phyloP scores from a whole-genome alignment of 495 filamentous ascomycete species.

The Aspergillus heteromorphus region DNA sequence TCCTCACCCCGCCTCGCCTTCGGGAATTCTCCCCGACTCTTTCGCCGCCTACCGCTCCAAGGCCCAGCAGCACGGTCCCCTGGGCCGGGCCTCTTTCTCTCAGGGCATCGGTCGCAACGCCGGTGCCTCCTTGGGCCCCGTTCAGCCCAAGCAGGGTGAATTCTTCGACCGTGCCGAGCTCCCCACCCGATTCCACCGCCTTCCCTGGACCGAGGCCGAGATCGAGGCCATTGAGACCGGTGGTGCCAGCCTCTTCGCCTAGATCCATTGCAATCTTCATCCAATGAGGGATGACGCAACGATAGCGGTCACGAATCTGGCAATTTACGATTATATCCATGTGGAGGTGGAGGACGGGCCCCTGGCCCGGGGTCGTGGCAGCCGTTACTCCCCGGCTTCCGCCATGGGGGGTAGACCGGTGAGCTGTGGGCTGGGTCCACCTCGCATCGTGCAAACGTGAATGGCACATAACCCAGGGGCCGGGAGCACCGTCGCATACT shows the following conservation, averaged over 20 bases:
- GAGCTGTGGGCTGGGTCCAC: neutral
- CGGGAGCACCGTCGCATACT: neutral
- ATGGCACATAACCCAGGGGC: neutral
- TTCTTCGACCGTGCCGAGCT: slow-evolving; percentile 88
- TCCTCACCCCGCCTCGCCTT: slow-evolving; percentile 61
- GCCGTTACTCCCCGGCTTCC: neutral
- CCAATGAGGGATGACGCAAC: slow-evolving; percentile 14
- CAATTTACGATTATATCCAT: slow-evolving; percentile 6
- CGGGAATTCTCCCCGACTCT: slow-evolving; percentile 55
- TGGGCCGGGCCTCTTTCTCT: slow-evolving; percentile 43
- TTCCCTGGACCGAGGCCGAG: slow-evolving; percentile 67
- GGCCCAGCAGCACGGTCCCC: slow-evolving; percentile 90
- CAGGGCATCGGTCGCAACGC: slow-evolving; percentile 57
- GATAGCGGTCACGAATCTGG: slow-evolving; percentile 10
- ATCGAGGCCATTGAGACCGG: slow-evolving; percentile 95
- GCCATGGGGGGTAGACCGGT: neutral
- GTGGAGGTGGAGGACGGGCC: slow-evolving; percentile 4
- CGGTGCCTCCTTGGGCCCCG: slow-evolving; percentile 63
- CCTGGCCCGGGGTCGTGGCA: neutral
- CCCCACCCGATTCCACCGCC: slow-evolving; percentile 72
- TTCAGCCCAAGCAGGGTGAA: slow-evolving; percentile 65
- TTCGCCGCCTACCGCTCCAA: slow-evolving; percentile 90
- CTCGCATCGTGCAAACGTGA: slow-evolving; percentile 1
- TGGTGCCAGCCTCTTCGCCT: slow-evolving; percentile 65
- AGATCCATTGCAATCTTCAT: slow-evolving; percentile 15